phyloP scores from a whole-genome alignment of 1,139 yeast genomes.

The Geotrichum europaeum region DNA sequence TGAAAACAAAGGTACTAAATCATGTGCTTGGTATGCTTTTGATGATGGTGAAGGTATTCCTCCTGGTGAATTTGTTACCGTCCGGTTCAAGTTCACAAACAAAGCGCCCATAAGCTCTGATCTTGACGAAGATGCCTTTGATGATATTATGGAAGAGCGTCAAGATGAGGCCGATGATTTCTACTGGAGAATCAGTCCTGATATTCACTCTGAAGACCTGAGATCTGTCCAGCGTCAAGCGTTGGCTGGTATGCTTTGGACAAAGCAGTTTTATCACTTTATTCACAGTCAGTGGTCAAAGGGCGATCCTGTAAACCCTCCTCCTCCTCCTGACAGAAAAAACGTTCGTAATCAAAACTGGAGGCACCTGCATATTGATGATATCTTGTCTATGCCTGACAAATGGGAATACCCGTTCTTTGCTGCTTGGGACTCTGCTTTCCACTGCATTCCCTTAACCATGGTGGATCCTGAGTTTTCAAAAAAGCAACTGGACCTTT shows the following conservation, averaged over 20 bases:
- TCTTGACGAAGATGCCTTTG: conserved; percentile 73
- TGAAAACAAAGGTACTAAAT: conserved; percentile 60
- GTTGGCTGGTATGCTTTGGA: conserved; percentile 90
- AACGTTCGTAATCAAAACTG: conserved; percentile 82
- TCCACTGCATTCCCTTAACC: conserved; percentile 91
- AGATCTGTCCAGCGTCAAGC: conserved; percentile 91
- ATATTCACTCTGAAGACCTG: conserved; percentile 77
- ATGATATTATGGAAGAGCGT: conserved; percentile 64
- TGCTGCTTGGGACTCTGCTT: conserved; percentile 97
- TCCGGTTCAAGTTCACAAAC: conserved; percentile 67
- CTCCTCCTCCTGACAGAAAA: conserved; percentile 76
- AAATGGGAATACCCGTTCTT: conserved; percentile 97
- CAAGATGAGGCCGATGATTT: conserved; percentile 91
- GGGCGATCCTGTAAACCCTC: conserved; percentile 76
- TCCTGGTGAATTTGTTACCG: conserved; percentile 82
- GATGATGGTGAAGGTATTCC: conserved; percentile 74
- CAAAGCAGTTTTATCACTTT: conserved; percentile 87
- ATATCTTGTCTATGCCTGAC: conserved; percentile 85
- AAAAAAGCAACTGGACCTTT: conserved; percentile 76
- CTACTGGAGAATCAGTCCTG: conserved; percentile 83
- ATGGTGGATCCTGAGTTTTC: conserved; percentile 95
- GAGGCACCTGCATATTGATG: conserved; percentile 87
- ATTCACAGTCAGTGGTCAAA: conserved; percentile 82
- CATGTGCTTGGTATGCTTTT: conserved; percentile 77
- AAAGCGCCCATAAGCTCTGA: conserved; percentile 37